Evolutionary conservation across 169 alveolate genomes (phyloP).

Genomic region (Eimeria acervulina): DNA sequence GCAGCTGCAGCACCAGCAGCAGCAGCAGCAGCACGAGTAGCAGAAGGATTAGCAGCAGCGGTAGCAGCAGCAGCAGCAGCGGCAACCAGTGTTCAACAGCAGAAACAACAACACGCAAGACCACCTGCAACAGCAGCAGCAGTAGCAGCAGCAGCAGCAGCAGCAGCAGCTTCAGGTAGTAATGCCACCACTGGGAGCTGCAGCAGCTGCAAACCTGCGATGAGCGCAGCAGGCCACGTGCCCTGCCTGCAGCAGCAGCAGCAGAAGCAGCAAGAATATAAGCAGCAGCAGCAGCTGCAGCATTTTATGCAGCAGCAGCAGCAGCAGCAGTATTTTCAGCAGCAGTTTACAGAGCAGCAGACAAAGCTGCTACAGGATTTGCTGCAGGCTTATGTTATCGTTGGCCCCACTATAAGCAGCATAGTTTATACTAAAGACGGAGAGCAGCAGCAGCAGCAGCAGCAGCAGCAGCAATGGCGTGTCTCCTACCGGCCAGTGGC

Average conservation of each 20-base stretch:
- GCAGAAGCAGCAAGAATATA: too few species aligned
- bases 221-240: constrained; percentile 58
- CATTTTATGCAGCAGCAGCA: not conserved
- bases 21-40: not conserved
- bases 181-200: constrained; percentile 20
- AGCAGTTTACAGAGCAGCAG: constrained; percentile 39
- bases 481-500: constrained; percentile 10
- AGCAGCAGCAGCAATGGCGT: constrained; percentile 25
- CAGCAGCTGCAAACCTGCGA: constrained; percentile 64
- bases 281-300: constrained; percentile 47
- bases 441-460: constrained; percentile 50
- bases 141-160: constrained; percentile 54
- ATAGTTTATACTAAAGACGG: not conserved
- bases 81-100: not conserved
- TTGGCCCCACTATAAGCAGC: constrained; percentile 39
- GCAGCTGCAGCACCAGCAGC: constrained; percentile 33
- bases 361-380: constrained; percentile 7
- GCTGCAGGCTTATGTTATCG: constrained; percentile 46
- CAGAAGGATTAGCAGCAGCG: not conserved
- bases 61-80: constrained; percentile 57
- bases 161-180: constrained; percentile 22
- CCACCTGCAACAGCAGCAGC: constrained; percentile 19
- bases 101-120: not conserved
- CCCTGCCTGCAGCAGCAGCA: constrained; percentile 45
- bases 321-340: not conserved